Evolutionary conservation across 2,329 filamentous ascomycete genomes (phyloP).

Genomic region (Exserohilum turcica): DNA sequence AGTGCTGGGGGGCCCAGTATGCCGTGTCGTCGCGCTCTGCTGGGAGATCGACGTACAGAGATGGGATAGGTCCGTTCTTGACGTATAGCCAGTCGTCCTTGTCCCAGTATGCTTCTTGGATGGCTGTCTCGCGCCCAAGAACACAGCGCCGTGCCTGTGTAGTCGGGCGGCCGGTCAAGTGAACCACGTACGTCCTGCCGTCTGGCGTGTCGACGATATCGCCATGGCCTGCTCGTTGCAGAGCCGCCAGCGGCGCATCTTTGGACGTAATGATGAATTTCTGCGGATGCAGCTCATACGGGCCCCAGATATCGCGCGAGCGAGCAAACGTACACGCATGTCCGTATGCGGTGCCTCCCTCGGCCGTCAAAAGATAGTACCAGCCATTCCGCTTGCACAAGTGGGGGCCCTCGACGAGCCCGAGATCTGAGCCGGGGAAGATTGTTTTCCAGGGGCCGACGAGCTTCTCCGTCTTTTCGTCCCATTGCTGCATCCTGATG

Average conservation of each 20-base stretch:
- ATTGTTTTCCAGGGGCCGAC: slow-evolving; percentile 60
- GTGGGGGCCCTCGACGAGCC: slow-evolving; percentile 46
- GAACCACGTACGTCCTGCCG: slow-evolving; percentile 43
- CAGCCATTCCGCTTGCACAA: slow-evolving; percentile 45
- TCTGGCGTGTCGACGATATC: slow-evolving; percentile 45
- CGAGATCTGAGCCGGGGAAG: slow-evolving; percentile 61
- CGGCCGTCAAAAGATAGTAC: slow-evolving; percentile 46
- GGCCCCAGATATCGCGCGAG: slow-evolving; percentile 48
- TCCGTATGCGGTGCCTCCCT: slow-evolving; percentile 49
- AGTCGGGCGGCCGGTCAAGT: slow-evolving; percentile 42
- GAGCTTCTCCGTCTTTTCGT: slow-evolving; percentile 55
- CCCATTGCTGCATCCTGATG: slow-evolving; percentile 64
- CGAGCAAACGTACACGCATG: slow-evolving; percentile 50
- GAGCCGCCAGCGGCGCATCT: slow-evolving; percentile 39
- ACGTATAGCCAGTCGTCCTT: slow-evolving; percentile 67
- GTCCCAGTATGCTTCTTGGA: slow-evolving; percentile 65
- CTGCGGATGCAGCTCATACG: slow-evolving; percentile 48
- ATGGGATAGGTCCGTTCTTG: slow-evolving; percentile 57
- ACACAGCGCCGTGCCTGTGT: slow-evolving; percentile 43
- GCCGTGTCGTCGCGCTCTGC: slow-evolving; percentile 34
- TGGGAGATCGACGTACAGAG: slow-evolving; percentile 49
- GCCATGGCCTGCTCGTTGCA: slow-evolving; percentile 46
- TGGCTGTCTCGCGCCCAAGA: slow-evolving; percentile 47
- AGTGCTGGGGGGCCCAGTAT: slow-evolving; percentile 51
- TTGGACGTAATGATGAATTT: slow-evolving; percentile 52